Conservation (phyloP, 2,329 filamentous ascomycete species). For the Lecanicillium sp. region DNA sequence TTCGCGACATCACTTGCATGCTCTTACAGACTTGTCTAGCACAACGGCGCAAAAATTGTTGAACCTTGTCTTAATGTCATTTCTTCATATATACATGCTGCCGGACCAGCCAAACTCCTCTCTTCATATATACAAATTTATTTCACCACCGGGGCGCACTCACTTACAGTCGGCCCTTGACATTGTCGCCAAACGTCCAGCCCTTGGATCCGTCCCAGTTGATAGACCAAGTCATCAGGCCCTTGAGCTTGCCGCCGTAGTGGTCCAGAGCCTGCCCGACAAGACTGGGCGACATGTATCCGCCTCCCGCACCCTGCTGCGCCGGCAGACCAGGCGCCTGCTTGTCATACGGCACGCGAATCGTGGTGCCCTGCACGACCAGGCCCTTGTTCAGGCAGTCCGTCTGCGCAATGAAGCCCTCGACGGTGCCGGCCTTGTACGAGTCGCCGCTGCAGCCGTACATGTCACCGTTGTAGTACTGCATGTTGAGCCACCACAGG, state of each 20-base stretch:
- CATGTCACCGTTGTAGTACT: constrained; percentile 30
- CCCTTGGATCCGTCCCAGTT: constrained; percentile 27
- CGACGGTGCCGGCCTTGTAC: constrained; percentile 22
- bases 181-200: constrained; percentile 26
- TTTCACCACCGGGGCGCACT: too few relatives aligned
- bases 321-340: constrained; percentile 28
- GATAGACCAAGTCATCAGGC: constrained; percentile 29
- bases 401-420: constrained; percentile 26
- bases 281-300: constrained; percentile 22
- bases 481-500: constrained; percentile 29
- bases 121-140: not conserved
- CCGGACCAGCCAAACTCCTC: not conserved
- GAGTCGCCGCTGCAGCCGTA: constrained; percentile 26
- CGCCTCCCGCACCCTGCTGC: constrained; percentile 23
- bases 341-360: constrained; percentile 24
- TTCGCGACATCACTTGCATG: too few relatives aligned
- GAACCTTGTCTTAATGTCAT: too few relatives aligned
- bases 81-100: not conserved
- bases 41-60: too few relatives aligned
- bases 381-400: constrained; percentile 26
- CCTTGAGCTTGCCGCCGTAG: constrained; percentile 24
- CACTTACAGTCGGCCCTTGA: constrained; percentile 10
- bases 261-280: constrained; percentile 22
- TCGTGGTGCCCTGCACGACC: constrained; percentile 21
- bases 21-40: too few relatives aligned